Percentiles rank a stretch among this genome's conserved stretches.
Evolutionary conservation across 2,329 filamentous ascomycete species (phyloP).

Genomic region (Magnaporthiopsis incrustans): DNA sequence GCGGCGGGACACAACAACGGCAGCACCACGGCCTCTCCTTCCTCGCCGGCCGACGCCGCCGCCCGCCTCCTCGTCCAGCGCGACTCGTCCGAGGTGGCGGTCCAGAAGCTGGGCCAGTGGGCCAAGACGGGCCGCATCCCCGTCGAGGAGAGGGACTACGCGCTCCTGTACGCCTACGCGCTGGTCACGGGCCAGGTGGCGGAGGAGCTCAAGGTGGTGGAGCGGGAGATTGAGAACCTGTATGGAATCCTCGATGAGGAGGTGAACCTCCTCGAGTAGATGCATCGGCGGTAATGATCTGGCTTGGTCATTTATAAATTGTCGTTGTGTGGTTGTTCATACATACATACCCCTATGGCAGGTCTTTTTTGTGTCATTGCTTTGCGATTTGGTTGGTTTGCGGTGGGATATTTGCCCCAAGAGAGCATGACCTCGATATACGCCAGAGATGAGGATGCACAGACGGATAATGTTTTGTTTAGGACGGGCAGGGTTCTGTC

Average conservation of each 20-base stretch:
- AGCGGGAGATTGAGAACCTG: slow-evolving; percentile 52
- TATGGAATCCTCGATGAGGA: slow-evolving; percentile 58
- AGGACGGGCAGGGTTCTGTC: no score
- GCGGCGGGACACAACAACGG: background rate
- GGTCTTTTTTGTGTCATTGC: background rate
- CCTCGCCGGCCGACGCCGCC: background rate
- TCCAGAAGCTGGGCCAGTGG: slow-evolving; percentile 6
- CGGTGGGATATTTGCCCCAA: background rate
- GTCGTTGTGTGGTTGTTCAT: no score
- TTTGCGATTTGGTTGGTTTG: background rate
- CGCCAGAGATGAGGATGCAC: no score
- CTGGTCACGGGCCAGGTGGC: slow-evolving; percentile 60
- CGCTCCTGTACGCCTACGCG: slow-evolving; percentile 85
- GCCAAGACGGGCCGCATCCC: slow-evolving; percentile 19
- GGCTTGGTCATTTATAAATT: background rate
- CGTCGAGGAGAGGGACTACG: slow-evolving; percentile 74
- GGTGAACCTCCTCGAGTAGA: slow-evolving; percentile 44
- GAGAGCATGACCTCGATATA: background rate
- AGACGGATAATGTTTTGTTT: no score
- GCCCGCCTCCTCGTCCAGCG: background rate
- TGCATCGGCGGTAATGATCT: background rate
- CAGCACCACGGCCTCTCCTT: no score
- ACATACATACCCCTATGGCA: no score
- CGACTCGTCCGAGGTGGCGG: background rate
- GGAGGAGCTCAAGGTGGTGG: slow-evolving; percentile 53